phyloP scores from a whole-genome alignment of 108 stramenopile species.

The Nitzschia putrida region DNA sequence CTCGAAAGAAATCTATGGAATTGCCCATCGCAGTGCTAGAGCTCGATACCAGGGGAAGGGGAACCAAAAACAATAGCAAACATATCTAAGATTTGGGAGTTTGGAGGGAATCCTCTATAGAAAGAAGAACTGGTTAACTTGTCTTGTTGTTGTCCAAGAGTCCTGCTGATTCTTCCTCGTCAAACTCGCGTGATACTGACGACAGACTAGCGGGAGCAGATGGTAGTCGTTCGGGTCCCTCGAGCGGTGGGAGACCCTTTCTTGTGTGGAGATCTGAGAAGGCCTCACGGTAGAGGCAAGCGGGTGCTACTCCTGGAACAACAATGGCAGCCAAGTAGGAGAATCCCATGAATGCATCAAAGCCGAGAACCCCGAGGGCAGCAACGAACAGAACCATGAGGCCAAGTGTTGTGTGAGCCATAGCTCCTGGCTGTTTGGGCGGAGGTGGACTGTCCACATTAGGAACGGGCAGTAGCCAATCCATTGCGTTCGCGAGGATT shows the following conservation, averaged over 20 bases:
- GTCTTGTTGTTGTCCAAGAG: background rate
- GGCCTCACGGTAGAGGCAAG: conserved; percentile 59
- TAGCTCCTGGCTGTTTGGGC: conserved; percentile 56
- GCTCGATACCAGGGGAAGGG: too few species aligned
- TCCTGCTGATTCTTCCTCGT: conserved; percentile 5
- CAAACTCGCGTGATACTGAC: background rate
- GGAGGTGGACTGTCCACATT: conserved; percentile 5
- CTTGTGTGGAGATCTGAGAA: conserved; percentile 54
- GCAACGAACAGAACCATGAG: conserved; percentile 65
- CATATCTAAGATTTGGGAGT: too few species aligned
- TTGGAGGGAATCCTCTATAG: too few species aligned
- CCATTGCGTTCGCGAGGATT: conserved; percentile 77
- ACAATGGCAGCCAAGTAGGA: conserved; percentile 76
- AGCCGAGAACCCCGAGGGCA: conserved; percentile 59
- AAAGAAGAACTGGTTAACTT: too few species aligned
- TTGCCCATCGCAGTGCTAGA: too few species aligned
- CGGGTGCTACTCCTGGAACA: conserved; percentile 63
- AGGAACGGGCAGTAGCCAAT: conserved; percentile 71
- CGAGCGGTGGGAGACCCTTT: conserved; percentile 37
- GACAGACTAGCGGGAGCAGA: background rate
- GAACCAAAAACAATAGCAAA: too few species aligned
- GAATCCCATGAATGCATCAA: conserved; percentile 85
- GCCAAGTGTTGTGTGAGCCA: conserved; percentile 72
- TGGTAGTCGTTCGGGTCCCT: background rate
- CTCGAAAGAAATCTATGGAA: too few species aligned